These are phyloP conservation scores for Phytopythium sindhum DNA, from an alignment of 352 stramenopile genomes.

Conservation along the genomic window DNA sequence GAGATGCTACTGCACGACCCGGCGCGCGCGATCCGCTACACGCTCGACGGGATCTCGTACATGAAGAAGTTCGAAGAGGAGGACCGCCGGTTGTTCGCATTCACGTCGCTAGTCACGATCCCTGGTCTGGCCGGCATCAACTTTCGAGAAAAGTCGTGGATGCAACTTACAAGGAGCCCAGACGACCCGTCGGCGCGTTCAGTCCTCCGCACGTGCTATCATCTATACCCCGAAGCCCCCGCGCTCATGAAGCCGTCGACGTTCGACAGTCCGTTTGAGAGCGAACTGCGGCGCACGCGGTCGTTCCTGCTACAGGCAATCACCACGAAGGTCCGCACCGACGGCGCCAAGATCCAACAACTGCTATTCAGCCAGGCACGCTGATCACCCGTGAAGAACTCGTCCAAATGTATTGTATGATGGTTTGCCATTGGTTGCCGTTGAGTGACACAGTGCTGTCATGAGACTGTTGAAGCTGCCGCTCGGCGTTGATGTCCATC, in stretches of 20 bases:
- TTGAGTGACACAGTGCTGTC: too few species aligned
- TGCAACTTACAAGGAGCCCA: slow-evolving; percentile 26
- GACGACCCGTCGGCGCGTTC: slow-evolving; percentile 16
- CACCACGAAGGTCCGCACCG: neutral
- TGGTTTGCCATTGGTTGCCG: too few species aligned
- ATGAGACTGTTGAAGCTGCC: too few species aligned
- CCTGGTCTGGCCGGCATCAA: slow-evolving; percentile 5
- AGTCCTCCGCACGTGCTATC: slow-evolving; percentile 25
- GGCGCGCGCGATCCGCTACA: neutral
- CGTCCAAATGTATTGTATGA: neutral
- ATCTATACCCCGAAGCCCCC: slow-evolving; percentile 19
- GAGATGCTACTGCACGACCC: neutral
- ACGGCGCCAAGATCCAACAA: neutral
- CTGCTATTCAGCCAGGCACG: neutral
- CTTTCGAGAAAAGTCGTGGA: slow-evolving; percentile 27
- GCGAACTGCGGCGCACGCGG: slow-evolving; percentile 7
- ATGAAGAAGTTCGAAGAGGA: slow-evolving; percentile 3
- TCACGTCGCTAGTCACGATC: slow-evolving; percentile 3
- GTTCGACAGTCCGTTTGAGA: slow-evolving; percentile 3
- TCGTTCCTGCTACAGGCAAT: slow-evolving; percentile 1
- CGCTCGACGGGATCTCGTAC: slow-evolving; percentile 4
- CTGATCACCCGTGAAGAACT: neutral
- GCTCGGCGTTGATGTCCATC: too few species aligned
- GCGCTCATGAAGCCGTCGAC: slow-evolving; percentile 1
- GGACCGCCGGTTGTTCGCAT: neutral